A percentile compares a stretch with the other conserved stretches of the same genome.
These are phyloP conservation scores for Fusarium sp. DNA, from an alignment of 2,329 filamentous ascomycete species.

Conservation along the genomic window DNA sequence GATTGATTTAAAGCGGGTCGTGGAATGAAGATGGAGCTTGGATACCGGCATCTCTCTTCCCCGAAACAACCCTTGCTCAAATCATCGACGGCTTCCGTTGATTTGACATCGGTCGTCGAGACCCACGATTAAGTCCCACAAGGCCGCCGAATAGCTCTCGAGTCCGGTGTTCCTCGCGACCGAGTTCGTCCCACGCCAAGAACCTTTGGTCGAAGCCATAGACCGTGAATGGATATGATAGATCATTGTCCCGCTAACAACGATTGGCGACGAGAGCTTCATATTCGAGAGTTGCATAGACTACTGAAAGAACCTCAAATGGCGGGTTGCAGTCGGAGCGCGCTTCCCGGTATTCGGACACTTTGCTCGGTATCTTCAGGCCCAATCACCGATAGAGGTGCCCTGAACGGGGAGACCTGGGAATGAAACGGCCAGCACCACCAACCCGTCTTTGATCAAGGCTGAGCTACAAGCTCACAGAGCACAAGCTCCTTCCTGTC, in stretches of 20 bases:
- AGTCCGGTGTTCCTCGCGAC: conserved; percentile 6
- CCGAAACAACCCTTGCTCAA: conserved; percentile 4
- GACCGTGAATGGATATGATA: conserved; percentile 15
- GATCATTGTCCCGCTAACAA: conserved; percentile 7
- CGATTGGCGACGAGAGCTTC: conserved; percentile 10
- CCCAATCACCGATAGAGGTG: neutral
- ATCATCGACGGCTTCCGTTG: neutral
- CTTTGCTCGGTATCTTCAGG: neutral
- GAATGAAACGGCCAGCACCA: conserved; percentile 10
- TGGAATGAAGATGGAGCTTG: conserved; percentile 5
- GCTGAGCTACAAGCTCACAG: neutral
- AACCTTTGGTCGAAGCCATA: conserved; percentile 15
- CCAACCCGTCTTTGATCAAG: neutral
- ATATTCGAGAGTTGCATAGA: neutral
- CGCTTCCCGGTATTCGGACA: neutral
- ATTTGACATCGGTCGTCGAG: conserved; percentile 13
- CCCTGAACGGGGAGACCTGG: neutral
- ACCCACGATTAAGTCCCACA: conserved; percentile 22
- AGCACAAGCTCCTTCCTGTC: neutral
- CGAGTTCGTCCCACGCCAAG: conserved; percentile 24
- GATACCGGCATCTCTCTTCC: conserved; percentile 16
- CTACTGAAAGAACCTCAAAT: conserved; percentile 3
- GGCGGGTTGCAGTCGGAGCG: conserved; percentile 4
- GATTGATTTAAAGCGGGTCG: neutral
- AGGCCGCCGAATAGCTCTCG: conserved; percentile 2